Conservation (phyloP, 495 filamentous ascomycete species). For the Neurospora hispaniola region DNA sequence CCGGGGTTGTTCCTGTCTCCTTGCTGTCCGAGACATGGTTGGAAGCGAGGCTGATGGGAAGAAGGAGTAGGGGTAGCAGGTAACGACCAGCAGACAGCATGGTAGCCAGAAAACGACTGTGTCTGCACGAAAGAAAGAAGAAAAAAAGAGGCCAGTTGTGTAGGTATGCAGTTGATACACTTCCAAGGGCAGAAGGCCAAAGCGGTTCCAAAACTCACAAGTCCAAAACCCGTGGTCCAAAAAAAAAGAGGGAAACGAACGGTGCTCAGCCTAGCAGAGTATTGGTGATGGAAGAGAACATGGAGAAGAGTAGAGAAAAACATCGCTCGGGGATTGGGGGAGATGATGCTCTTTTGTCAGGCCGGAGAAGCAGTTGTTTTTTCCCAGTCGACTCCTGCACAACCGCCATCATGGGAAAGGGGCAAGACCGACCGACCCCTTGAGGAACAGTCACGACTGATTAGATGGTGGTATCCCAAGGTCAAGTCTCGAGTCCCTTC, state of each 20-base stretch:
- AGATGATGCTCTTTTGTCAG: not conserved
- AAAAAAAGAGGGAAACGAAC: not conserved
- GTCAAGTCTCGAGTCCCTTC: not conserved
- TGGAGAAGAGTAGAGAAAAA: not conserved
- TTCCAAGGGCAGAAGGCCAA: conserved; percentile 11
- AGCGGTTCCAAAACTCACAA: conserved; percentile 12
- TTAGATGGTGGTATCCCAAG: not conserved
- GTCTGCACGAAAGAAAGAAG: not conserved
- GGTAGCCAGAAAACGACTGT: not conserved
- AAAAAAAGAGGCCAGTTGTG: not conserved
- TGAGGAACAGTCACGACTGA: not conserved
- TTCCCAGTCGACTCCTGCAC: not conserved
- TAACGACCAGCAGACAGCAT: conserved; percentile 9
- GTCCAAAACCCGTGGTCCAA: conserved; percentile 10
- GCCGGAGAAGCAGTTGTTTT: not conserved
- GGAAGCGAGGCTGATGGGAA: not conserved
- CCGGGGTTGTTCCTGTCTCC: not conserved
- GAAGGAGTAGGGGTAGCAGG: not conserved
- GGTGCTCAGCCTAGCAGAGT: conserved; percentile 1
- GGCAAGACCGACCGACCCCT: not conserved
- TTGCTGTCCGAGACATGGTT: not conserved
- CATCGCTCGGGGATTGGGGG: not conserved
- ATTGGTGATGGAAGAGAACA: not conserved
- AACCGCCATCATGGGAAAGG: not conserved
- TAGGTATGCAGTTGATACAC: conserved; percentile 4